A percentile compares a stretch with the other conserved stretches of the same genome.
Conservation (phyloP, 805 yeast species). For the Nakazawaea wyomingensis region DNA sequence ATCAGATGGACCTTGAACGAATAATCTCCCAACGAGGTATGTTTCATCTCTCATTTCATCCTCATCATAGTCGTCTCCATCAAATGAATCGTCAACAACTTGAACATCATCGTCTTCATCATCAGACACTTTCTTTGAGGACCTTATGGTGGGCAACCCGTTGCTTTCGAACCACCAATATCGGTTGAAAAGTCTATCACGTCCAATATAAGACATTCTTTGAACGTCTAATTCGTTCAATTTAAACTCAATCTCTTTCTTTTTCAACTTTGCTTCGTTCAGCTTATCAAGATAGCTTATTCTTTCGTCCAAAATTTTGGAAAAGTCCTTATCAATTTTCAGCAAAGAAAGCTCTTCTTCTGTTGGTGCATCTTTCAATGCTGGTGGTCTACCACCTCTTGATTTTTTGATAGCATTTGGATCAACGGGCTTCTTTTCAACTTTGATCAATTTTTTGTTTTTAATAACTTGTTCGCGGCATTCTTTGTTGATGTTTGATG, state of each 20-base stretch:
- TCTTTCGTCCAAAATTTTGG: slow-evolving; percentile 39
- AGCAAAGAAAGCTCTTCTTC: slow-evolving; percentile 33
- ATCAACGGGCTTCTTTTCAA: slow-evolving; percentile 19
- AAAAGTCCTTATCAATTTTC: slow-evolving; percentile 36
- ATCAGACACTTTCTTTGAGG: slow-evolving; percentile 16
- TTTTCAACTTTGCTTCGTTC: slow-evolving; percentile 43
- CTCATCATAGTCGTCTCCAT: slow-evolving; percentile 36
- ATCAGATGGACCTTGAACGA: slow-evolving; percentile 85
- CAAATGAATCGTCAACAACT: slow-evolving; percentile 25
- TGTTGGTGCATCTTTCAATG: slow-evolving; percentile 25
- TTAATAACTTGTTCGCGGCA: slow-evolving; percentile 25
- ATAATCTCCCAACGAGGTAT: slow-evolving; percentile 75
- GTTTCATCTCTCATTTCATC: slow-evolving; percentile 47
- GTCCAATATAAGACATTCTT: slow-evolving; percentile 69
- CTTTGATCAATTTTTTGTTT: slow-evolving; percentile 20
- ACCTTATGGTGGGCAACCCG: slow-evolving; percentile 56
- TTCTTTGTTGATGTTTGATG: slow-evolving; percentile 40
- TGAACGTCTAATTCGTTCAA: slow-evolving; percentile 72
- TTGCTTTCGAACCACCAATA: slow-evolving; percentile 95
- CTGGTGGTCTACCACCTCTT: slow-evolving; percentile 24
- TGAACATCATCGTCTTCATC: slow-evolving; percentile 19
- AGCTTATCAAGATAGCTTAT: slow-evolving; percentile 33
- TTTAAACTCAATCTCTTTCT: slow-evolving; percentile 51
- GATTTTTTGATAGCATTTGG: slow-evolving; percentile 20
- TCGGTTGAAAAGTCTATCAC: slow-evolving; percentile 76